These are phyloP conservation scores for Podila minutissima DNA, from an alignment of 192 early-diverging fungal species.

Conservation along the genomic window DNA sequence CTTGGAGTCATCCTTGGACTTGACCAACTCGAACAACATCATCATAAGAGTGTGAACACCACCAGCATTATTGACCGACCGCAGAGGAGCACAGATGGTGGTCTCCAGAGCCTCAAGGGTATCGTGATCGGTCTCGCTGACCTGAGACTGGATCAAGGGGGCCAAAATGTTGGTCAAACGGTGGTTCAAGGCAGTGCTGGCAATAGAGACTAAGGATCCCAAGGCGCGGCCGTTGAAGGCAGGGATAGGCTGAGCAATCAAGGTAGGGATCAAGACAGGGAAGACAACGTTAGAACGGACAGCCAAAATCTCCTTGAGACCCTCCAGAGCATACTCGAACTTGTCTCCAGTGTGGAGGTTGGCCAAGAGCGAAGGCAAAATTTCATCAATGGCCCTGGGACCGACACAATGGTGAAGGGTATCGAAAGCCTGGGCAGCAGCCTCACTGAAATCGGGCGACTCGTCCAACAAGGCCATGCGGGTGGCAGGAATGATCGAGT, in stretches of 20 bases:
- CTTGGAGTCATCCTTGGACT: conserved; percentile 61
- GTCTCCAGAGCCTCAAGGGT: conserved; percentile 75
- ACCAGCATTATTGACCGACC: conserved; percentile 83
- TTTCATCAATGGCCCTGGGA: conserved; percentile 91
- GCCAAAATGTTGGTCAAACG: conserved; percentile 84
- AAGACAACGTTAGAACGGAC: conserved; percentile 97
- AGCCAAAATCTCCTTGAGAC: conserved; percentile 97
- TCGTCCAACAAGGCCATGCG: conserved; percentile 87
- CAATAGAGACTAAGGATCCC: conserved; percentile 88
- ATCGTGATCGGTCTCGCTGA: conserved; percentile 69
- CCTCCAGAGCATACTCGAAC: conserved; percentile 87
- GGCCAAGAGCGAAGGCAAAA: conserved; percentile 90
- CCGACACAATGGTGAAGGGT: conserved; percentile 92
- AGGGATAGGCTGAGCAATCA: conserved; percentile 87
- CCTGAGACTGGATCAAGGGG: conserved; percentile 83
- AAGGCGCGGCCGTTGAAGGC: conserved; percentile 94
- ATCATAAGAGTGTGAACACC: conserved; percentile 83
- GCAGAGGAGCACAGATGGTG: conserved; percentile 76
- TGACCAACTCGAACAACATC: conserved; percentile 79
- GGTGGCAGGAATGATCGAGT: conserved; percentile 83
- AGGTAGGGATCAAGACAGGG: conserved; percentile 96
- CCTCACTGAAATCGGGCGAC: conserved; percentile 88
- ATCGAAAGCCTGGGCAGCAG: conserved; percentile 96
- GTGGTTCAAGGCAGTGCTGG: conserved; percentile 84
- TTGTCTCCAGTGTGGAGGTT: conserved; percentile 71